Evolutionary conservation across 2,329 filamentous ascomycete genomes (phyloP).

Genomic region (Gaeumannomyces tritici): DNA sequence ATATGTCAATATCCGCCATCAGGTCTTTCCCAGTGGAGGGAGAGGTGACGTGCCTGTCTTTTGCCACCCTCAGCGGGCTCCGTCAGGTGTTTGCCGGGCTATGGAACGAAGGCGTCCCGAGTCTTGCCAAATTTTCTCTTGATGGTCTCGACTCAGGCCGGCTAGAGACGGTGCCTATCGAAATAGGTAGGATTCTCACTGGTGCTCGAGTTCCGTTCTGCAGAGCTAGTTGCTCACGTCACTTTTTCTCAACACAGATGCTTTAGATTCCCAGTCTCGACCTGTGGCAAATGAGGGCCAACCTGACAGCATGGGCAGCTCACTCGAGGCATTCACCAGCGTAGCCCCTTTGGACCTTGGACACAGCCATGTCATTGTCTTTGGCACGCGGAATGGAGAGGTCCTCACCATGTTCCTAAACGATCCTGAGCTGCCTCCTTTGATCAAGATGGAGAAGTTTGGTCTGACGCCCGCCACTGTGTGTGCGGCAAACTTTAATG

Average conservation of each 20-base stretch:
- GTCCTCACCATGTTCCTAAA: conserved; percentile 28
- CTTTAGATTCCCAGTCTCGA: not conserved
- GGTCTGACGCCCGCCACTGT: conserved; percentile 14
- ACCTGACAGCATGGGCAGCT: not conserved
- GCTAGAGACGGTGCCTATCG: conserved; percentile 11
- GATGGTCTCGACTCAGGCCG: conserved; percentile 2
- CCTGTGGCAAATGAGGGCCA: not conserved
- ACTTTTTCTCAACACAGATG: not conserved
- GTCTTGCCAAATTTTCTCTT: conserved; percentile 20
- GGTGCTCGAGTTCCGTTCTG: not conserved
- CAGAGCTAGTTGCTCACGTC: not conserved
- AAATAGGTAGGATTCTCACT: conserved; percentile 12
- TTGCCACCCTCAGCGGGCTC: conserved; percentile 18
- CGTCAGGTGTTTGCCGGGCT: conserved; percentile 24
- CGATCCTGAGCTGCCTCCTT: conserved; percentile 11
- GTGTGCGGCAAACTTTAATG: conserved; percentile 8
- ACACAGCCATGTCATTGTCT: conserved; percentile 19
- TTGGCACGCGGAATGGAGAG: conserved; percentile 44
- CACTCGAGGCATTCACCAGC: conserved; percentile 35
- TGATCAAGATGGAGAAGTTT: conserved; percentile 15
- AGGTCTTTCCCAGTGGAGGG: conserved; percentile 26
- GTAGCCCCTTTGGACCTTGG: conserved; percentile 19
- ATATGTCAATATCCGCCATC: conserved; percentile 14
- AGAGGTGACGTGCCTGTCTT: conserved; percentile 38
- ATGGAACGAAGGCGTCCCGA: conserved; percentile 20